Percentiles rank a stretch among this genome's conserved stretches.
These are phyloP conservation scores for Smallanthus sonchifolius DNA, from an alignment of 129 eudicot genomes.

Conservation along the genomic window DNA sequence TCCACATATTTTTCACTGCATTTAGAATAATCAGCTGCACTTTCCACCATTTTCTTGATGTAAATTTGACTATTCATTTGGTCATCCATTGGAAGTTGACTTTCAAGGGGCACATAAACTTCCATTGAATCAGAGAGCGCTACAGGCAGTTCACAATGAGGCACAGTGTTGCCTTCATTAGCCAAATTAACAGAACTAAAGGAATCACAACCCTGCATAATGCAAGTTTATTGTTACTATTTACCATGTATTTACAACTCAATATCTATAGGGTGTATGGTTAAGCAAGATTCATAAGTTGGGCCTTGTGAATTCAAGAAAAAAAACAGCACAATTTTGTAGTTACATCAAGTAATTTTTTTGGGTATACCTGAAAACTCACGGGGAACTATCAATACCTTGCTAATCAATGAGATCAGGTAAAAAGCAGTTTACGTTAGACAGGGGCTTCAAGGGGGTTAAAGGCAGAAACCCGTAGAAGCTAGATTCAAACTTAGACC, in stretches of 20 bases:
- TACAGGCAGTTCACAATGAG: constrained; percentile 35
- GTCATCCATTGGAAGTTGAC: constrained; percentile 32
- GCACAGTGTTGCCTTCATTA: constrained; percentile 40
- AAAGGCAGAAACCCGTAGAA: no score
- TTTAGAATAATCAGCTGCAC: constrained; percentile 31
- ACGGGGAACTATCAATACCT: no score
- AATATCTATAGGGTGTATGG: neutral
- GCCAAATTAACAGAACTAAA: constrained; percentile 36
- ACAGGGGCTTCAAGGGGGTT: no score
- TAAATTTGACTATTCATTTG: constrained; percentile 32
- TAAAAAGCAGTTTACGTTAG: no score
- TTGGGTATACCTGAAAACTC: no score
- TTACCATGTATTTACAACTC: neutral
- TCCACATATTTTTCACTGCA: constrained; percentile 42
- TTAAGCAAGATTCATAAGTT: neutral
- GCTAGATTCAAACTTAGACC: no score
- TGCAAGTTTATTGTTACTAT: neutral
- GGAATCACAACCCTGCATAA: constrained; percentile 51
- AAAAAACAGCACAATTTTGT: neutral
- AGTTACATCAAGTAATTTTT: neutral
- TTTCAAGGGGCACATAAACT: constrained; percentile 32
- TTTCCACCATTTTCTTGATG: constrained; percentile 34
- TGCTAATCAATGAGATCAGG: no score
- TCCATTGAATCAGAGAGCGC: constrained; percentile 32
- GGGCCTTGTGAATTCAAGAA: neutral